Percentiles rank a stretch among this genome's conserved stretches.
These are phyloP conservation scores for Trichoderma oligosporum DNA, from an alignment of 2,329 filamentous ascomycete species.

Conservation along the genomic window DNA sequence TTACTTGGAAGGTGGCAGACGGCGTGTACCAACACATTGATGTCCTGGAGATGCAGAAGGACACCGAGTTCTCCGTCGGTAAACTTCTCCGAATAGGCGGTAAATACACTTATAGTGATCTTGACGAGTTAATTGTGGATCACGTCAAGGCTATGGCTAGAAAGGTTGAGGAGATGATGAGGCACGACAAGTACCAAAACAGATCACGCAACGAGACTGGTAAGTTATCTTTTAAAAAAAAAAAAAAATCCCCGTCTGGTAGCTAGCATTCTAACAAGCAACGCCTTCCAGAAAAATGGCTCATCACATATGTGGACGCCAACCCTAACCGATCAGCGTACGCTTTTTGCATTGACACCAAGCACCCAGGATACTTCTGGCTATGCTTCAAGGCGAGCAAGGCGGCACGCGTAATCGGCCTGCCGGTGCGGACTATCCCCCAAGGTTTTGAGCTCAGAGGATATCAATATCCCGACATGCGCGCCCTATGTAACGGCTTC, in stretches of 20 bases:
- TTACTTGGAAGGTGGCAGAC: conserved; percentile 98
- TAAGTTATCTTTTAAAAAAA: conserved; percentile 49
- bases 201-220: conserved; percentile 77
- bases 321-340: conserved; percentile 93
- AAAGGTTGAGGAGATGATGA: conserved; percentile 95
- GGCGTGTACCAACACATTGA: conserved; percentile 97
- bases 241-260: background rate
- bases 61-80: conserved; percentile 93
- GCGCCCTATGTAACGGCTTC: conserved; percentile 93
- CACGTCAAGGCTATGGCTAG: conserved; percentile 97
- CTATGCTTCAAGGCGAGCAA: conserved; percentile 93
- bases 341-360: conserved; percentile 89
- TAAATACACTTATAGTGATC: conserved; percentile 88
- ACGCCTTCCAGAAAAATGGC: conserved; percentile 96
- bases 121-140: conserved; percentile 94
- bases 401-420: conserved; percentile 66
- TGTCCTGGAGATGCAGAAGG: conserved; percentile 93
- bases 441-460: conserved; percentile 89
- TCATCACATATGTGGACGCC: conserved; percentile 91
- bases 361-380: conserved; percentile 90
- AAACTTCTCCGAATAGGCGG: conserved; percentile 79
- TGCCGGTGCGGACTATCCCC: conserved; percentile 87
- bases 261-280: conserved; percentile 23
- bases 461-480: conserved; percentile 89
- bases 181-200: conserved; percentile 88